A percentile compares a stretch with the other conserved stretches of the same genome.
phyloP scores from a whole-genome alignment of 1,139 yeast species.

The Debaryomycetaceae sp. region DNA sequence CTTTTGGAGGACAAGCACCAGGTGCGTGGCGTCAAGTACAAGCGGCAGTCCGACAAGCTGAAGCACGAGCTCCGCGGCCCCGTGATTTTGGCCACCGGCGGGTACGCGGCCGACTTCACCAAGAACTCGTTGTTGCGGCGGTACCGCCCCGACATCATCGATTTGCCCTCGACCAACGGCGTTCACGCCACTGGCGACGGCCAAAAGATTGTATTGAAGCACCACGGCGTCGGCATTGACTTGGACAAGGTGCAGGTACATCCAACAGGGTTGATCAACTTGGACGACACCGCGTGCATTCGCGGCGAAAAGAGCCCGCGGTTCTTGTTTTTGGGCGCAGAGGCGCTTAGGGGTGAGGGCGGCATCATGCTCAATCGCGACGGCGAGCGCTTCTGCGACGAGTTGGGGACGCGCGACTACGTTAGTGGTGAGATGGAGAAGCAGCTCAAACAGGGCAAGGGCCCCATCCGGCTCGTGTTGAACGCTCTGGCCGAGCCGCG shows the following conservation, averaged over 20 bases:
- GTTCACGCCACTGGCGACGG: constrained; percentile 78
- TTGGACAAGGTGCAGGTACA: constrained; percentile 78
- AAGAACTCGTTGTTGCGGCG: constrained; percentile 46
- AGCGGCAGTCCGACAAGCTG: constrained; percentile 31
- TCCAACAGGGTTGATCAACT: constrained; percentile 77
- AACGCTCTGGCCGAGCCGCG: constrained; percentile 40
- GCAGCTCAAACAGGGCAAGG: constrained; percentile 41
- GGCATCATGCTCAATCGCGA: constrained; percentile 60
- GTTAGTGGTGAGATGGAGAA: constrained; percentile 60
- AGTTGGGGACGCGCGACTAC: constrained; percentile 64
- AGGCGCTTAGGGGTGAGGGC: constrained; percentile 74
- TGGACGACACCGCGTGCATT: constrained; percentile 48
- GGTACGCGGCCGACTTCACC: constrained; percentile 62
- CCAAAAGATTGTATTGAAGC: constrained; percentile 52
- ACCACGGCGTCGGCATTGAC: constrained; percentile 62
- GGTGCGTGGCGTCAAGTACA: constrained; percentile 49
- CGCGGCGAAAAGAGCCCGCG: constrained; percentile 36
- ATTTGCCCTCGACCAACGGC: constrained; percentile 71
- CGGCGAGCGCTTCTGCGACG: constrained; percentile 70
- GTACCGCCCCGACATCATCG: constrained; percentile 58
- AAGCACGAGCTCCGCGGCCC: constrained; percentile 42
- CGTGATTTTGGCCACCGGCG: constrained; percentile 78
- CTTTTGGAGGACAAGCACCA: constrained; percentile 31
- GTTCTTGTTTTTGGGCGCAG: constrained; percentile 72
- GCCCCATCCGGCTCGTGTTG: constrained; percentile 49